Percentiles rank a stretch among this genome's conserved stretches.
phyloP scores from a whole-genome alignment of 2,329 filamentous ascomycete genomes.

The Penicillium sp. region DNA sequence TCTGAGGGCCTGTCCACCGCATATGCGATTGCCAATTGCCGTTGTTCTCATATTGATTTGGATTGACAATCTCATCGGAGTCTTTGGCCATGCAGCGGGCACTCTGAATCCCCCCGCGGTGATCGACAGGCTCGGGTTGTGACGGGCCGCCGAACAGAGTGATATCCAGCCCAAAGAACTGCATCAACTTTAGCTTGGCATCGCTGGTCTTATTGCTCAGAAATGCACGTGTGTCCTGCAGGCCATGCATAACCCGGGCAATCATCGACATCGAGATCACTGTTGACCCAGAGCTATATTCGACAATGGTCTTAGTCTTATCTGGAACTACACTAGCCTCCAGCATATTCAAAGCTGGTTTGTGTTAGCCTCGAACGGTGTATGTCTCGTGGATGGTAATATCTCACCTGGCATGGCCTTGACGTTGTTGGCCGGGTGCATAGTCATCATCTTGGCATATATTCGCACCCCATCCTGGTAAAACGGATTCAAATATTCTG shows the following conservation, averaged over 20 bases:
- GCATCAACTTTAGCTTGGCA: slow-evolving; percentile 57
- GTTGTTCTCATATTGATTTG: slow-evolving; percentile 60
- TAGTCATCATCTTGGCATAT: slow-evolving; percentile 67
- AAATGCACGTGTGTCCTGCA: slow-evolving; percentile 57
- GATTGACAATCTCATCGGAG: slow-evolving; percentile 51
- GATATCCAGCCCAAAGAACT: slow-evolving; percentile 61
- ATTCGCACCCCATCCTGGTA: slow-evolving; percentile 61
- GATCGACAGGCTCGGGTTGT: slow-evolving; percentile 58
- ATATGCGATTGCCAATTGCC: slow-evolving; percentile 49
- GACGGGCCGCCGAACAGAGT: slow-evolving; percentile 62
- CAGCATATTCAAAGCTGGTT: slow-evolving; percentile 54
- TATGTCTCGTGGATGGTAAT: no score
- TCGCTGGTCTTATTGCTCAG: slow-evolving; percentile 61
- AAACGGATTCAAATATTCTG: slow-evolving; percentile 59
- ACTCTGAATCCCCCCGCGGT: slow-evolving; percentile 55
- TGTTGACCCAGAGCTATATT: slow-evolving; percentile 64
- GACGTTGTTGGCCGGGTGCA: slow-evolving; percentile 66
- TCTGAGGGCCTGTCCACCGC: slow-evolving; percentile 62
- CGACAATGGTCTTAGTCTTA: slow-evolving; percentile 56
- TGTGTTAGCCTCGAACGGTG: not conserved
- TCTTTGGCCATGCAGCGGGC: slow-evolving; percentile 48
- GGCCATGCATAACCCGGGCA: slow-evolving; percentile 53
- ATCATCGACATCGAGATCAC: slow-evolving; percentile 62
- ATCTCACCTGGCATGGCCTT: slow-evolving; percentile 57
- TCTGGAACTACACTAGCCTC: slow-evolving; percentile 44